Conservation (phyloP, 2,329 filamentous ascomycete species). For the Verticillium nonalfalfae region DNA sequence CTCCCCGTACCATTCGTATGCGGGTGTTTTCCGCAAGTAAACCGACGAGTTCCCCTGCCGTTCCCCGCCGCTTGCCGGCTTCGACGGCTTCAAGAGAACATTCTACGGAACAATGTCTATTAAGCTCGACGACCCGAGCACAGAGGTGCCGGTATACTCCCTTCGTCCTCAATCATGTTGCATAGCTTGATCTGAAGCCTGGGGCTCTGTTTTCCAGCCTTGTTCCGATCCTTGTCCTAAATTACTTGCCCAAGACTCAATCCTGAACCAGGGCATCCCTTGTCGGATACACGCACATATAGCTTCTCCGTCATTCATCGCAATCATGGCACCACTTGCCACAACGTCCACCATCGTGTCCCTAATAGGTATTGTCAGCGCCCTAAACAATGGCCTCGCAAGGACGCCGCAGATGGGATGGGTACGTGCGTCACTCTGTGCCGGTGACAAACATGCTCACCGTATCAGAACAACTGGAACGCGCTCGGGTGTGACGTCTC, state of each 20-base stretch:
- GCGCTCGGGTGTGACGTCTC: not conserved
- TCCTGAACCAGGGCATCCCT: not conserved
- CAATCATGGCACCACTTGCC: not conserved
- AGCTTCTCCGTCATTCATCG: not conserved
- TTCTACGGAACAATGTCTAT: not conserved
- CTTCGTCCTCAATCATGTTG: not conserved
- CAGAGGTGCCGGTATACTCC: not conserved
- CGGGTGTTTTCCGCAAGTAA: not conserved
- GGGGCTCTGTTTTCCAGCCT: not conserved
- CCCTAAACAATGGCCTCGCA: not conserved
- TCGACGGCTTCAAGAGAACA: not conserved
- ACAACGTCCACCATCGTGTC: not conserved
- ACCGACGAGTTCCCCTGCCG: not conserved
- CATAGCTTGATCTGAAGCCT: not conserved
- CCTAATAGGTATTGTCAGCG: not conserved
- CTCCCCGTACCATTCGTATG: not conserved
- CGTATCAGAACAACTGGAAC: constrained; percentile 1
- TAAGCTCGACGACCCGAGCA: not conserved
- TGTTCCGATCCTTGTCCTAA: not conserved
- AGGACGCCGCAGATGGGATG: constrained; percentile 1
- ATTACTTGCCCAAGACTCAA: not conserved
- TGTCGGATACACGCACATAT: not conserved
- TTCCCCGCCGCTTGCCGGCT: not conserved
- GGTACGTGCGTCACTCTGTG: not conserved
- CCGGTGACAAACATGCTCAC: not conserved